phyloP scores from a whole-genome alignment of 257 asterid species.

The Solanum chiquidenum region DNA sequence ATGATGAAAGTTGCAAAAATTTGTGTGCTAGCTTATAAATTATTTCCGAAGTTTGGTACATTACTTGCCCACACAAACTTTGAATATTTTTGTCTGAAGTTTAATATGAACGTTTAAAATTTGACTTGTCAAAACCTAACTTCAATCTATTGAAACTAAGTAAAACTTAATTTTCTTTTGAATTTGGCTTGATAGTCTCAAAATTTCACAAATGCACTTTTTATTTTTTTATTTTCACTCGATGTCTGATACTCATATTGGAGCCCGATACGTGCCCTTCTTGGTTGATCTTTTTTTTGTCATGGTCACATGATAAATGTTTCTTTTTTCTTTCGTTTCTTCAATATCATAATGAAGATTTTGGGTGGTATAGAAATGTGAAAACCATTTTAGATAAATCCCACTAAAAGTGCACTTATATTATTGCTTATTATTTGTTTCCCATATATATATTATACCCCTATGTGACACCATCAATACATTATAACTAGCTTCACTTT shows the following conservation, averaged over 20 bases:
- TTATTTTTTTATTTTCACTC: accelerated
- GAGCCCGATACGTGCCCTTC: background rate
- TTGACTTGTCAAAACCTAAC: background rate
- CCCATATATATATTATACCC: background rate
- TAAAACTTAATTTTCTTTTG: background rate
- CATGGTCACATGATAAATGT: background rate
- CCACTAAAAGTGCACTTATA: slow-evolving; percentile 1
- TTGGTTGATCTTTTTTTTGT: background rate
- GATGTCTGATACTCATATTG: too few species aligned
- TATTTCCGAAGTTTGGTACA: background rate
- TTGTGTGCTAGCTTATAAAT: background rate
- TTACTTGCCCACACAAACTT: background rate
- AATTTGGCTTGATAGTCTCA: background rate
- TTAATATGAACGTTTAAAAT: accelerated
- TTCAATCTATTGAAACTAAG: background rate
- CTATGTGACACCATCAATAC: background rate
- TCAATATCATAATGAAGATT: background rate
- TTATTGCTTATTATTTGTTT: slow-evolving; percentile 14
- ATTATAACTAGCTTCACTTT: slow-evolving; percentile 18
- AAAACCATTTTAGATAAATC: background rate
- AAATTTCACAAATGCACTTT: background rate
- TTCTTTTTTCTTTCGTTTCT: background rate
- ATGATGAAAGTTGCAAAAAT: background rate
- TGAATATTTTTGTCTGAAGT: background rate
- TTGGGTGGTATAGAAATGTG: background rate